These are phyloP conservation scores for Chaetomiaceae sp. DNA, from an alignment of 2,329 filamentous ascomycete genomes.

Conservation along the genomic window DNA sequence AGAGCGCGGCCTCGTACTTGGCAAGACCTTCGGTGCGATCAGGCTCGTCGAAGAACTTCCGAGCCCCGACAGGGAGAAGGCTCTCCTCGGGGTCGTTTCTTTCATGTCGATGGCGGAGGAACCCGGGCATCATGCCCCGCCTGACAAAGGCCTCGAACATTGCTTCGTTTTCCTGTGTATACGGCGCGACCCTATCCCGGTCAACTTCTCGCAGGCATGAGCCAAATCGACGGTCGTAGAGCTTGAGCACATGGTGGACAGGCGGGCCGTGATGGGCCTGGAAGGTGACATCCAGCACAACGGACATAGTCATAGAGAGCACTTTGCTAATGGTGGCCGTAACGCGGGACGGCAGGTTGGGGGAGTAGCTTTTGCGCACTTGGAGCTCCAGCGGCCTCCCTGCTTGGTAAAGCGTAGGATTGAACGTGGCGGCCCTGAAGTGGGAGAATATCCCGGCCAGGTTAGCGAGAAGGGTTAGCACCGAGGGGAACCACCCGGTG, in stretches of 20 bases:
- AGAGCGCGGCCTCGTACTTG: constrained; percentile 11
- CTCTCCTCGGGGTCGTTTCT: neutral
- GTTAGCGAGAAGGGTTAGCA: neutral
- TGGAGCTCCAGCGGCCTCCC: constrained; percentile 1
- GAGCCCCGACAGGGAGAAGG: neutral
- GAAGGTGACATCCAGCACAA: constrained; percentile 11
- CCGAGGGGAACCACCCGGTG: neutral
- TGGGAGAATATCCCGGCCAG: constrained; percentile 2
- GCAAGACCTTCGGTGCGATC: constrained; percentile 2
- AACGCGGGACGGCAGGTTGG: constrained; percentile 1
- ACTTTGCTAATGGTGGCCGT: constrained; percentile 10
- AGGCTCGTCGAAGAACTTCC: constrained; percentile 5
- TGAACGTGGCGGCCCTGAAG: constrained; percentile 6
- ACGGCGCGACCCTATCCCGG: neutral
- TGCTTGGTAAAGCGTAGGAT: constrained; percentile 3
- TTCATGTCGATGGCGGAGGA: neutral
- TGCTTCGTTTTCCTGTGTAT: constrained; percentile 5
- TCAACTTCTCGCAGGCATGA: neutral
- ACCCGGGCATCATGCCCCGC: constrained; percentile 8
- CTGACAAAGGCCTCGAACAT: constrained; percentile 5
- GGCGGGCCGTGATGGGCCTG: neutral
- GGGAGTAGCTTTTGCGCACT: constrained; percentile 5
- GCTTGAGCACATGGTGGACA: constrained; percentile 6
- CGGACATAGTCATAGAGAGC: constrained; percentile 10
- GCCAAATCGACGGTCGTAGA: constrained; percentile 14